phyloP scores from a whole-genome alignment of 2,329 filamentous ascomycete species.

The Dactylellina sp. region DNA sequence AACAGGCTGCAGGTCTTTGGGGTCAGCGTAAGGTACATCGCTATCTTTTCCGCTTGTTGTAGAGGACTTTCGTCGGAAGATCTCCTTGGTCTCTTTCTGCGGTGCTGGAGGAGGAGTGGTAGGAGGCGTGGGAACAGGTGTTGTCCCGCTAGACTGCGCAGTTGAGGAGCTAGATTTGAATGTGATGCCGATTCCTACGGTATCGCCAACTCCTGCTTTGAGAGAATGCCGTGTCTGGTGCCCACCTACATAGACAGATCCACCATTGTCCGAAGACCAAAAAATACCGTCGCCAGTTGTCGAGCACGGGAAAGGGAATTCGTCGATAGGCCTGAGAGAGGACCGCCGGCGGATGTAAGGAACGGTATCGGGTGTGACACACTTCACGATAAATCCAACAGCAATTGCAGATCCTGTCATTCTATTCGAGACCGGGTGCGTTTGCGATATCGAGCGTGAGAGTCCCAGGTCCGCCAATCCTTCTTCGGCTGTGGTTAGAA shows the following conservation, averaged over 20 bases:
- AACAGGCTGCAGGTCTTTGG: conserved; percentile 37
- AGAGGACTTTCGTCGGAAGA: conserved; percentile 49
- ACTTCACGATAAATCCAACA: conserved; percentile 54
- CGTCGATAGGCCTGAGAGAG: conserved; percentile 49
- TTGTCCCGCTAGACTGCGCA: conserved; percentile 32
- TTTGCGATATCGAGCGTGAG: conserved; percentile 52
- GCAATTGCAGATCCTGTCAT: conserved; percentile 40
- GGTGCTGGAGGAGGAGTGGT: conserved; percentile 36
- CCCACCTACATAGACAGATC: conserved; percentile 34
- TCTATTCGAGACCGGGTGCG: conserved; percentile 27
- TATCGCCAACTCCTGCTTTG: conserved; percentile 45
- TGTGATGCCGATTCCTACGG: conserved; percentile 45
- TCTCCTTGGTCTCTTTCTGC: conserved; percentile 48
- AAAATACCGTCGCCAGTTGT: conserved; percentile 44
- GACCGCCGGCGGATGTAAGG: conserved; percentile 51
- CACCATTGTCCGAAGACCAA: conserved; percentile 49
- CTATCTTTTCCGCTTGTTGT: conserved; percentile 31
- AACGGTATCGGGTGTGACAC: conserved; percentile 52
- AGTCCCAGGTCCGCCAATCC: conserved; percentile 45
- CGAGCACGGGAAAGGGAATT: conserved; percentile 52
- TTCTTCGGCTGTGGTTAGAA: conserved; percentile 17
- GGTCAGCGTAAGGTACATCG: conserved; percentile 42
- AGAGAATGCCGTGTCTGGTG: conserved; percentile 33
- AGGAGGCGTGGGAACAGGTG: conserved; percentile 48
- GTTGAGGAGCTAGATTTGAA: conserved; percentile 38